Conservation (phyloP, 768 basidiomycete genomes). For the Tremella mesenterica region DNA sequence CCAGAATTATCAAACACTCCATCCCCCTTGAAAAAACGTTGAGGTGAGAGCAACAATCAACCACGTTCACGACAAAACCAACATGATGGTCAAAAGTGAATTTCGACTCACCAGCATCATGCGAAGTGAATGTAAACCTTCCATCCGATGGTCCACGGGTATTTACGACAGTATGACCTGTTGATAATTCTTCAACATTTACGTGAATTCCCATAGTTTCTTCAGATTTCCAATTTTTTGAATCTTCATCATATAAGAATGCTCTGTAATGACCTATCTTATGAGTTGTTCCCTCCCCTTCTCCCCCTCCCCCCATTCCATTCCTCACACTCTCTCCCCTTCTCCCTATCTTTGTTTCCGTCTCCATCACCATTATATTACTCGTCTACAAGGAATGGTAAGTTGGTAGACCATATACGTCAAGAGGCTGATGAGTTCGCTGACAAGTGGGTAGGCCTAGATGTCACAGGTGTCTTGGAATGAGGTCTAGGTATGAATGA, state of each 20-base stretch:
- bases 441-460: too few relatives aligned
- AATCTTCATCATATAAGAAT: conserved; percentile 74
- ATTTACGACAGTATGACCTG: conserved; percentile 69
- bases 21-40: too few relatives aligned
- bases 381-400: too few relatives aligned
- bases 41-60: too few relatives aligned
- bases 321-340: not conserved
- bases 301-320: not conserved
- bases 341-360: not conserved
- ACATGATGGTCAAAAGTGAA: too few relatives aligned
- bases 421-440: too few relatives aligned
- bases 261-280: conserved; percentile 78
- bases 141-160: conserved; percentile 86
- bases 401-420: too few relatives aligned
- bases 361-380: too few relatives aligned
- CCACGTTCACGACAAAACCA: too few relatives aligned
- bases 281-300: not conserved
- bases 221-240: conserved; percentile 61
- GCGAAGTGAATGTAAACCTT: conserved; percentile 93
- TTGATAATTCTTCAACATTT: conserved; percentile 85
- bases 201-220: conserved; percentile 78
- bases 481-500: too few relatives aligned
- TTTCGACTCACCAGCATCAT: conserved; percentile 62
- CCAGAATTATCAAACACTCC: too few relatives aligned
- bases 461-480: too few relatives aligned